These are phyloP conservation scores for Neonectria ditissima DNA, from an alignment of 2,329 filamentous ascomycete species.

Conservation along the genomic window DNA sequence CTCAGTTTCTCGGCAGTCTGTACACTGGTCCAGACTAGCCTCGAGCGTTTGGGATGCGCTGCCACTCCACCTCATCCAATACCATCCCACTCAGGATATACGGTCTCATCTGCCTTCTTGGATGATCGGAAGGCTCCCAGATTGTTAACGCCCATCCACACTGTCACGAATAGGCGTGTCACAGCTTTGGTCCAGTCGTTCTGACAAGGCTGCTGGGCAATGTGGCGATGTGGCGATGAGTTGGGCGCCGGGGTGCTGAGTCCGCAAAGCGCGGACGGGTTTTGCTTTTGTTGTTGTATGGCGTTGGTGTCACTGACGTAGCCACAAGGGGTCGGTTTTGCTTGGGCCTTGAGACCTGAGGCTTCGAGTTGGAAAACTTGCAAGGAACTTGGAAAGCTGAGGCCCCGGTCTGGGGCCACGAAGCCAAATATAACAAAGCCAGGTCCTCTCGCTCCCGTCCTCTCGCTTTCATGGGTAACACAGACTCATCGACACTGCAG, in stretches of 20 bases:
- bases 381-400: background rate
- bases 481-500: constrained; percentile 14
- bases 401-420: constrained; percentile 7
- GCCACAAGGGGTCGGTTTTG: background rate
- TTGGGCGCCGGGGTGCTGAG: background rate
- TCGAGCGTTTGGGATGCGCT: constrained; percentile 9
- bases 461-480: constrained; percentile 17
- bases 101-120: background rate
- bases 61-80: constrained; percentile 6
- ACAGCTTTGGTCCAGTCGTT: background rate
- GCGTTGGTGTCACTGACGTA: background rate
- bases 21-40: constrained; percentile 12
- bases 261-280: background rate
- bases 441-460: constrained; percentile 4
- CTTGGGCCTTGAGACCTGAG: constrained; percentile 9
- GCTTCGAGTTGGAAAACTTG: background rate
- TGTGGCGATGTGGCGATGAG: background rate
- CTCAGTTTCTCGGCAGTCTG: background rate
- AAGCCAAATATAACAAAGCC: constrained; percentile 21
- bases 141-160: constrained; percentile 6
- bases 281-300: background rate
- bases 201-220: background rate
- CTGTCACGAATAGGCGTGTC: constrained; percentile 1
- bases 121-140: background rate
- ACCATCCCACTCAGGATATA: constrained; percentile 9